Evolutionary conservation across 257 asterid genomes (phyloP).

Genomic region (Cruciata laevipes): DNA sequence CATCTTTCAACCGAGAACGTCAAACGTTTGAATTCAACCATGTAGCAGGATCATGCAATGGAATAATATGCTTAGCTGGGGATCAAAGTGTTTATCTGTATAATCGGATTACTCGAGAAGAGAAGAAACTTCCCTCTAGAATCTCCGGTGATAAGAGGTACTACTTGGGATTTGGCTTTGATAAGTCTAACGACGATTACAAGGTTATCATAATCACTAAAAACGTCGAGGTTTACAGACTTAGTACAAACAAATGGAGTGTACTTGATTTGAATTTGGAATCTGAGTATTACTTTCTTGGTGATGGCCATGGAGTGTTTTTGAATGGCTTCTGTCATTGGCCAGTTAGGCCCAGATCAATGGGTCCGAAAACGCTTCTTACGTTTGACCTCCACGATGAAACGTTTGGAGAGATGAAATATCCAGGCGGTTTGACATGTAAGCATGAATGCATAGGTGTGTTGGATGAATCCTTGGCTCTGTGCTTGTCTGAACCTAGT

Average conservation of each 20-base stretch:
- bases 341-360: background rate
- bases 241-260: background rate
- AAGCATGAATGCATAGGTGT: background rate
- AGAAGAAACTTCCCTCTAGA: background rate
- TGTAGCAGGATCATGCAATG: background rate
- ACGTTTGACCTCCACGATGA: background rate
- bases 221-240: background rate
- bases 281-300: background rate
- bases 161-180: background rate
- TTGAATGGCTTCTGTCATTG: background rate
- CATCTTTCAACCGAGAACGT: background rate
- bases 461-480: background rate
- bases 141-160: background rate
- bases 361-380: background rate
- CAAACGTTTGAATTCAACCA: background rate
- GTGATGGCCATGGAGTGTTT: background rate
- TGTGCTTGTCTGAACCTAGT: background rate
- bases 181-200: background rate
- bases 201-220: background rate
- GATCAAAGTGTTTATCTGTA: background rate
- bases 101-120: background rate
- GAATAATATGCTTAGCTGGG: background rate
- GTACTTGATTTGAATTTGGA: background rate
- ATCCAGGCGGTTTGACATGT: background rate
- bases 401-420: background rate